phyloP scores from a whole-genome alignment of 176 grass and related monocot genomes.

The Musa schizocarpa region DNA sequence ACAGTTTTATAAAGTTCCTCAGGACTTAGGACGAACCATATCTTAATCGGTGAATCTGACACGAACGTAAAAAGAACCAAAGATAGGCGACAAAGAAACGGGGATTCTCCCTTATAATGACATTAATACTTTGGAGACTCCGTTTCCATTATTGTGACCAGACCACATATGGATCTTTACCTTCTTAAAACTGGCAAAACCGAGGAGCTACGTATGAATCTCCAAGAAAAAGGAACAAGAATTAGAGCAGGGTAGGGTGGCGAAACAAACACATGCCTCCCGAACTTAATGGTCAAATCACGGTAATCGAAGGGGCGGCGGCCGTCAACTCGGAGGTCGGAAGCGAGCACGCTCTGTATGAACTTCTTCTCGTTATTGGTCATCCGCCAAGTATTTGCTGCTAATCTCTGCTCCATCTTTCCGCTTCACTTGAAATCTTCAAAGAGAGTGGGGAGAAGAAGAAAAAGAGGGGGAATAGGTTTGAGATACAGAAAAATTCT shows the following conservation, averaged over 20 bases:
- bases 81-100: too few relatives aligned
- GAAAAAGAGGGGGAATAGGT: too few relatives aligned
- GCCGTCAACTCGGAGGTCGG: conserved; percentile 67
- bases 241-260: neutral
- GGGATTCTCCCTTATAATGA: too few relatives aligned
- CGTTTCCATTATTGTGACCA: too few relatives aligned
- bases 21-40: too few relatives aligned
- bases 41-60: too few relatives aligned
- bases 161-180: neutral
- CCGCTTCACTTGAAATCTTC: neutral
- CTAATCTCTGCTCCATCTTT: conserved; percentile 65
- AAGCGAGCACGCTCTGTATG: conserved; percentile 44
- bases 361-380: conserved; percentile 75
- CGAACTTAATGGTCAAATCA: conserved; percentile 55
- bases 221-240: neutral
- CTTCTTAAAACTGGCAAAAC: neutral
- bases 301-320: conserved; percentile 84
- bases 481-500: too few relatives aligned
- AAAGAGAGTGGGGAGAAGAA: neutral
- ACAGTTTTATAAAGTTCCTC: too few relatives aligned
- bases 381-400: conserved; percentile 37
- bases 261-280: conserved; percentile 29
- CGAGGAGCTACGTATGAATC: neutral
- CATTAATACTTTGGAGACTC: too few relatives aligned
- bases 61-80: too few relatives aligned